Conservation (phyloP, 371 early-diverging fungal species). For the Nosema muscidifuracis region DNA sequence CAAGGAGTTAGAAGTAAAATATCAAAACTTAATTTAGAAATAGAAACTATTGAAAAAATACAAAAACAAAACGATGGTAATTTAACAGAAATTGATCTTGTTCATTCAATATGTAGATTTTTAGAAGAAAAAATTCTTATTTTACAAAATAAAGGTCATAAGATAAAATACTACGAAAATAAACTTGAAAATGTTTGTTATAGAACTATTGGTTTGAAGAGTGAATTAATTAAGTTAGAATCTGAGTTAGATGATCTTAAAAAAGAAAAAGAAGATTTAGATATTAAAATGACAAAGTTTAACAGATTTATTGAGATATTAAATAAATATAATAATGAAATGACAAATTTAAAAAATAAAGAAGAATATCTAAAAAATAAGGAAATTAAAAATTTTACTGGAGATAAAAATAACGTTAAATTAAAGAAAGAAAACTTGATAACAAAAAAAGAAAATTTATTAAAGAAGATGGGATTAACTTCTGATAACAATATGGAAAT, state of each 20-base stretch:
- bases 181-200: background rate
- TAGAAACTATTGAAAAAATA: background rate
- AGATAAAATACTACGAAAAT: background rate
- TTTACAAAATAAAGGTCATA: background rate
- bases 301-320: background rate
- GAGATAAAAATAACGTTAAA: constrained; percentile 22
- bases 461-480: constrained; percentile 18
- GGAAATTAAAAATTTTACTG: constrained; percentile 21
- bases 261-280: constrained; percentile 25
- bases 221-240: constrained; percentile 7
- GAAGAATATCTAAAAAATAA: constrained; percentile 17
- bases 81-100: background rate
- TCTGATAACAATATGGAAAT: constrained; percentile 21
- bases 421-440: constrained; percentile 25
- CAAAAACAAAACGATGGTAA: background rate
- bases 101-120: background rate
- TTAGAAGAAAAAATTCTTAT: constrained; percentile 10
- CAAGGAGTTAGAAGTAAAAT: background rate
- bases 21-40: constrained; percentile 1
- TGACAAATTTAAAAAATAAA: constrained; percentile 24
- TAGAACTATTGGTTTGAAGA: background rate
- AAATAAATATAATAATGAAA: constrained; percentile 12
- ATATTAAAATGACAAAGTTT: background rate
- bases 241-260: constrained; percentile 11
- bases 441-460: constrained; percentile 30